These are phyloP conservation scores for Lachnellula occidentalis DNA, from an alignment of 2,329 filamentous ascomycete genomes.

Conservation along the genomic window DNA sequence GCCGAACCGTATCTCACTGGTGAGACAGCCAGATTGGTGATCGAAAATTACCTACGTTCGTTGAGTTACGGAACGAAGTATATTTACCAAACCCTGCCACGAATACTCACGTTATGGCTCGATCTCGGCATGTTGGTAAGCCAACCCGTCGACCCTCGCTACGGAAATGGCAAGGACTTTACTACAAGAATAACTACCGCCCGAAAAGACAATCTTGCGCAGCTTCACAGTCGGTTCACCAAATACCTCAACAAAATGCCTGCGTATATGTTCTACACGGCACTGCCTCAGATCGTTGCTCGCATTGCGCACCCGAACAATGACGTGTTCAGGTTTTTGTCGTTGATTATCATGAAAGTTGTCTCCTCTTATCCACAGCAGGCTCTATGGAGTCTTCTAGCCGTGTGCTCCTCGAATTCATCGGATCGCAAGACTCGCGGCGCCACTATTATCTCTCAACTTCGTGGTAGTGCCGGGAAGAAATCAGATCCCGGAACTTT, in stretches of 20 bases:
- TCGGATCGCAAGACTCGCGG: slow-evolving; percentile 58
- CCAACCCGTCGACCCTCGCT: slow-evolving; percentile 47
- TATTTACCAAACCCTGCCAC: slow-evolving; percentile 88
- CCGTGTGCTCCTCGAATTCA: slow-evolving; percentile 76
- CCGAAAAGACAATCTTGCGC: slow-evolving; percentile 60
- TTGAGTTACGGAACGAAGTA: slow-evolving; percentile 90
- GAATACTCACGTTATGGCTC: slow-evolving; percentile 88
- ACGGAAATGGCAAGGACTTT: slow-evolving; percentile 39
- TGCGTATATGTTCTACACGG: slow-evolving; percentile 72
- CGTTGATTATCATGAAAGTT: slow-evolving; percentile 79
- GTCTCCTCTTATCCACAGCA: slow-evolving; percentile 83
- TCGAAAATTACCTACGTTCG: slow-evolving; percentile 88
- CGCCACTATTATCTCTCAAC: slow-evolving; percentile 44
- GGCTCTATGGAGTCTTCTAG: slow-evolving; percentile 84
- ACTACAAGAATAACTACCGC: slow-evolving; percentile 47
- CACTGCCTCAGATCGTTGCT: slow-evolving; percentile 90
- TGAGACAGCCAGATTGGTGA: slow-evolving; percentile 79
- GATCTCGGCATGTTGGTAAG: slow-evolving; percentile 77
- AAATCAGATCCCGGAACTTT: slow-evolving; percentile 46
- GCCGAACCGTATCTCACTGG: slow-evolving; percentile 71
- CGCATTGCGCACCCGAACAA: slow-evolving; percentile 82
- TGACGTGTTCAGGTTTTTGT: slow-evolving; percentile 70
- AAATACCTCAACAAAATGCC: slow-evolving; percentile 72
- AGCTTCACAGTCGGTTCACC: slow-evolving; percentile 68
- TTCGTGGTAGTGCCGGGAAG: slow-evolving; percentile 40